Base-by-base conservation (phyloP, 208 protist genomes). In the Histomonas meleagridis region DNA sequence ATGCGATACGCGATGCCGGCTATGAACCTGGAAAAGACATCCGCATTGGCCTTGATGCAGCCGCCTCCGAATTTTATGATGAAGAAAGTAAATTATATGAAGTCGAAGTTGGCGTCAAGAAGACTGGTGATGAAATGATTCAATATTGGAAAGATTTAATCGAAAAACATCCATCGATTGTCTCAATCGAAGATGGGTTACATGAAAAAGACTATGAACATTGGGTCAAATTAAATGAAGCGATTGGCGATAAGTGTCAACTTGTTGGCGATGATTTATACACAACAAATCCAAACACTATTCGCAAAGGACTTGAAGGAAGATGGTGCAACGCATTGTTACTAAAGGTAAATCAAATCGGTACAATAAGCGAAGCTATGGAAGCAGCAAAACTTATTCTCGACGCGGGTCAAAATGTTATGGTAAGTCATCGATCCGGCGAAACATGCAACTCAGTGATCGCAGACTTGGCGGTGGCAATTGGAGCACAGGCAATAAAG, bases 121-220 rank as follows among this genome's bases (percentile, higher is more conserved):
- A 93, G 78, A 79, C 92, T 40, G 91, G 48, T 40, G 48, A 90
- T 23, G 76, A 93, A 81, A 91, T 94, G 62, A 49, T 79, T n/a
- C 40, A 92, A 10, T 62, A 93, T 26, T 94, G 93, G 91, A 65
- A 81, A 21, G 53, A 35, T 40, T 90, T 94, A 43, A 60, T 93
- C 53, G n/a, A 2, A 5, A 43, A 91, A 3, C 92, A 93, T 90
- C 93, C 93, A 79, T 79, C 40, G 2, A 93, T 94, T 62, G 94
- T 98, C 92, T 98, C 97, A 49, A 99, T 99, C 94, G 98, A 99
- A 96, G 98, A 99, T 95, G 97, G 97, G 23, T 99, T 99, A 93
- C 97, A 98, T 93, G 95, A 99, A 95, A 97, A 99, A 94, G 98
- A 96, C 90, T 95, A 92, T 53, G 60, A 70, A 48, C 49, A 46